phyloP scores from a whole-genome alignment of 2,329 filamentous ascomycete genomes.

The Fusarium tricinctum region DNA sequence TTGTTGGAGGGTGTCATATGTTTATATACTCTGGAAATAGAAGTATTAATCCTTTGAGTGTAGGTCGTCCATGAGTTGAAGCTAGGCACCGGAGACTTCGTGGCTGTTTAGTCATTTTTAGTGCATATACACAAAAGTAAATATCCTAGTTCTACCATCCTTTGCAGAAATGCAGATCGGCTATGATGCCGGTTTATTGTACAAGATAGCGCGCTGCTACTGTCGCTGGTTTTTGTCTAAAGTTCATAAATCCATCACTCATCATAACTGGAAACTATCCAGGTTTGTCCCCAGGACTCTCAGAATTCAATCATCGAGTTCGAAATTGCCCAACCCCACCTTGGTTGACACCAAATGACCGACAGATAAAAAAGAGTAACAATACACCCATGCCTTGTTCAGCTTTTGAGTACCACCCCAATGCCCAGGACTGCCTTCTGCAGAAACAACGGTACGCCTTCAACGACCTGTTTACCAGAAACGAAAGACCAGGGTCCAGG shows the following conservation, averaged over 20 bases:
- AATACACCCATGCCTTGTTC: slow-evolving; percentile 37
- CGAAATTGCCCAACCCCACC: slow-evolving; percentile 7
- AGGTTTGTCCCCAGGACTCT: slow-evolving; percentile 27
- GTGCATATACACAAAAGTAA: slow-evolving; percentile 17
- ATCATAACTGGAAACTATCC: slow-evolving; percentile 35
- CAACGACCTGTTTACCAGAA: slow-evolving; percentile 15
- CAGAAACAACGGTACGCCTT: slow-evolving; percentile 32
- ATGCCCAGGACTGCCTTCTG: slow-evolving; percentile 39
- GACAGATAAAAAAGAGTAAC: slow-evolving; percentile 1
- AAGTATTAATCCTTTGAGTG: background rate
- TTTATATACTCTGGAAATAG: background rate
- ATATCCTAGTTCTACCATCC: slow-evolving; percentile 19
- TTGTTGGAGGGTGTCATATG: background rate
- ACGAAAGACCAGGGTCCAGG: slow-evolving; percentile 1
- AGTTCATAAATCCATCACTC: slow-evolving; percentile 46
- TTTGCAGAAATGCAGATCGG: slow-evolving; percentile 28
- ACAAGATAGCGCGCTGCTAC: slow-evolving; percentile 40
- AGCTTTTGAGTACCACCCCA: slow-evolving; percentile 36
- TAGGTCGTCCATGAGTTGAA: background rate
- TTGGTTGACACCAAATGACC: slow-evolving; percentile 9
- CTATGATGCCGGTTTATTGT: slow-evolving; percentile 30
- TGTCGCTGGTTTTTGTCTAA: slow-evolving; percentile 43
- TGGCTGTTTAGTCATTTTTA: slow-evolving; percentile 15
- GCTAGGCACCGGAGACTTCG: background rate
- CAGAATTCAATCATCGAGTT: background rate